Base-by-base conservation (phyloP, 768 basidiomycete species). In the Lactarius indigo region DNA sequence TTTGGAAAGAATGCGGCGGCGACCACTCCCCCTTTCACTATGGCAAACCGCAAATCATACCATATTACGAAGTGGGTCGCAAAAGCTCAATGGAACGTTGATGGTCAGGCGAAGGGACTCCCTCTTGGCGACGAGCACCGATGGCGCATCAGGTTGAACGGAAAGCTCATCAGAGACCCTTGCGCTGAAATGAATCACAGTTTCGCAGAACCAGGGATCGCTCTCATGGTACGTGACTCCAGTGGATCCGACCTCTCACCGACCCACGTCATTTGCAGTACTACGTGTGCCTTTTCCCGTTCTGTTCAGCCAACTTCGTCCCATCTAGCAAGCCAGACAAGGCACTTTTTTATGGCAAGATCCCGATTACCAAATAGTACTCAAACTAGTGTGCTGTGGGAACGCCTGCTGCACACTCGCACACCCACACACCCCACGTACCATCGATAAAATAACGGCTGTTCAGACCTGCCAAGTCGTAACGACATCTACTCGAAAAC, bases 11-110 rank as follows among this genome's bases (percentile, higher is more conserved):
- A 61, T 15, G 66, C 59, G 18, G 47, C 47, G 23, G 10, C 47
- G 10, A 12, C 41, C 17, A 33, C 59, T 3, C 28, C 41, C 44
- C 64, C 57, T 3, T 47, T 69, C 8, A 33, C 35, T 15, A 44
- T 68, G 18, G 31, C 0, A 31, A 13, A 62, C 17, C 56, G 39
- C 10, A 33, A 1, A 20, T 26, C 56, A 20, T 63, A 59, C 57
- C 31, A 65, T 37, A 33, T 50, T 23, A 35, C n/a, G 23, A n/a
- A 60, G 2, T 62, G 52, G 44, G 67, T 10, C 17, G 69, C 63
- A 61, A 56, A 8, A 9, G 69, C 69, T 31, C 57, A 58, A 5
- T 70, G 69, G 67, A 42, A 61, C 6, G 17, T 23, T 23, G 69
- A 68, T 20, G 41, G 57, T 3, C 31, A 52, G 0, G 3, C 31